These are phyloP conservation scores for Pythium periplocum DNA, from an alignment of 352 stramenopile genomes.

Conservation along the genomic window DNA sequence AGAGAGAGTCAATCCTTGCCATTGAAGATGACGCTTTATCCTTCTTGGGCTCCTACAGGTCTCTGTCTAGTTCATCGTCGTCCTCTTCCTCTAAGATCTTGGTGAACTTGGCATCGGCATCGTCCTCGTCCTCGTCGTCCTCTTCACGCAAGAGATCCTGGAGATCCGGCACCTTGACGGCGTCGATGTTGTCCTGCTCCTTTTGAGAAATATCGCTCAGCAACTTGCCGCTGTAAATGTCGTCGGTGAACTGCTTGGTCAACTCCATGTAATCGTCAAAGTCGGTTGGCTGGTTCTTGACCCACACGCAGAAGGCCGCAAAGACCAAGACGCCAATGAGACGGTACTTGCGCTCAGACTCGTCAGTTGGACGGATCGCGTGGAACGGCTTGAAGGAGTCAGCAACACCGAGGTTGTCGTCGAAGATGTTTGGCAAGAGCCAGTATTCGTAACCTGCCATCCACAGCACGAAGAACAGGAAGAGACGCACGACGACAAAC, in stretches of 20 bases:
- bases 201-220: constrained; percentile 97
- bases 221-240: constrained; percentile 99
- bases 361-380: constrained; percentile 74
- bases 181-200: constrained; percentile 98
- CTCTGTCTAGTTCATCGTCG: constrained; percentile 46
- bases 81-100: constrained; percentile 82
- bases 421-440: constrained; percentile 98
- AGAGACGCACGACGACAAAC: constrained; percentile 92
- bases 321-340: constrained; percentile 90
- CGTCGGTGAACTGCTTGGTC: constrained; percentile 99
- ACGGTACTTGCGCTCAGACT: constrained; percentile 94
- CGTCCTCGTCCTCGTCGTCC: constrained; percentile 52
- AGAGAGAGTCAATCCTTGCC: no score
- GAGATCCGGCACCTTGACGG: constrained; percentile 88
- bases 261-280: constrained; percentile 99
- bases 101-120: constrained; percentile 63
- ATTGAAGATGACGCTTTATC: no score
- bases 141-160: constrained; percentile 84
- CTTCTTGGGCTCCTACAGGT: constrained; percentile 39
- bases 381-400: constrained; percentile 98
- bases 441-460: constrained; percentile 96
- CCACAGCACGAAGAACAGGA: constrained; percentile 97
- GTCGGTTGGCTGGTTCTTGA: constrained; percentile 98
- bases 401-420: constrained; percentile 96
- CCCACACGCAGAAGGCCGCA: constrained; percentile 96